Conservation (phyloP, 139 green algal species). For the Chlorella sorokiniana region DNA sequence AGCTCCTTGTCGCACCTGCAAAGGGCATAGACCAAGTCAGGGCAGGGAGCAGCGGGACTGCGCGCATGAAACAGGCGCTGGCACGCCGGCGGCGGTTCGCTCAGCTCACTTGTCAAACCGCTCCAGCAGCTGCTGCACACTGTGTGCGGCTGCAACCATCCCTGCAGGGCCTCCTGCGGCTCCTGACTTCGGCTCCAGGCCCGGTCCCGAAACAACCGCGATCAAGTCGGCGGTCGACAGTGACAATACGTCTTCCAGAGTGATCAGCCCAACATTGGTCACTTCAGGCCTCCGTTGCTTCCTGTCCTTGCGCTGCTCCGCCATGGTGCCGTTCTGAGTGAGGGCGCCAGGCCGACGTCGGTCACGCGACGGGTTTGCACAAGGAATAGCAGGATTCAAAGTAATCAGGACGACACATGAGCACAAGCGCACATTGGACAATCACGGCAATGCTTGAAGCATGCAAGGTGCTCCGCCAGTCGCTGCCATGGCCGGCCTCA, state of each 20-base stretch:
- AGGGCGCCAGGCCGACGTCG: too few species aligned
- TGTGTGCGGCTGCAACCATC: not conserved
- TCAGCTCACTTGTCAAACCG: conserved; percentile 18
- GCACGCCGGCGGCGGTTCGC: not conserved
- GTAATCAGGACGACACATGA: too few species aligned
- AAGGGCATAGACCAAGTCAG: too few species aligned
- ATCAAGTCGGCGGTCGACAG: conserved; percentile 3
- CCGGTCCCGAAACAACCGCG: not conserved
- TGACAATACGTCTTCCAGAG: not conserved
- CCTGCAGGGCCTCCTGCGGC: not conserved
- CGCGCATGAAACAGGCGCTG: too few species aligned
- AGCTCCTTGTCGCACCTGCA: conserved; percentile 50
- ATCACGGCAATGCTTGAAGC: too few species aligned
- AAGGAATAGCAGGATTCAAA: too few species aligned
- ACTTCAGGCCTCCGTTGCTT: not conserved
- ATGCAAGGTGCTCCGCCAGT: too few species aligned
- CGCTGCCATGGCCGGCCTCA: too few species aligned
- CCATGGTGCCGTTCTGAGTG: too few species aligned
- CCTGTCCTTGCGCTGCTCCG: not conserved
- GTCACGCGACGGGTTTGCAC: too few species aligned
- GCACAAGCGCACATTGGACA: too few species aligned
- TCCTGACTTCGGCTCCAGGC: not conserved
- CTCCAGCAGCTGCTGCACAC: conserved; percentile 21
- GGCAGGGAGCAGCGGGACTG: not conserved
- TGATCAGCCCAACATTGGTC: not conserved